Evolutionary conservation across 2,329 filamentous ascomycete genomes (phyloP), one percentile per base, ranked within the genome.

Genomic region (Aureobasidium mangrovei): DNA sequence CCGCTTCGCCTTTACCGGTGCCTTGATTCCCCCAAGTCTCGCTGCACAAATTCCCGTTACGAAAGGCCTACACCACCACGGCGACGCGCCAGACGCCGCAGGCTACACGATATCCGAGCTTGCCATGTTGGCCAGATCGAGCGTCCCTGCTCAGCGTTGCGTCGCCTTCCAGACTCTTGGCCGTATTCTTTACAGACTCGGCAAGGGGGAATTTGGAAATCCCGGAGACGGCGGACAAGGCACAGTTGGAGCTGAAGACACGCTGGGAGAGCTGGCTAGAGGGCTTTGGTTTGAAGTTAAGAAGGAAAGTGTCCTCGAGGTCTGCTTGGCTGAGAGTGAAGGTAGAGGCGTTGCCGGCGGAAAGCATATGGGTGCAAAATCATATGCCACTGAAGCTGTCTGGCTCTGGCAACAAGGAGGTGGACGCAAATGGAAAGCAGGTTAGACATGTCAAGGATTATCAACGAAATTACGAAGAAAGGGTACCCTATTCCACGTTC

Each of bases 51-150:
- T 97, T 28, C 87, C 91, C 4, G 81, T 82, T 1, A 84, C 82
- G 9, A 81, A 85, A 57, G 93, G 93, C 0, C 77, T 98, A 10
- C 93, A 98, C 69, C 91, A 98, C 69, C 93, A 98, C 68, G 90
- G 86, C 59, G 83, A 91, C 56, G 91, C 91, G 1, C 93, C 93
- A 12, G 89, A 95, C 69, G 88, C 91, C 1, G 93, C 93, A 0
- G 93, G 93, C 0, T 98, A 98, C 70, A 97, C 93, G 0, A 80
- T 98, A 31, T 82, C 83, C 0, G 93, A 98, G 69, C 76, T 98
- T 1, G 84, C 89, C 1, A 81, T 85, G 32, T 77, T 96, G 2
- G 83, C 88, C 4, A 79, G 91, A 33, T 94, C 88, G 54, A 82
- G 84, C 0, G 88, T 95, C 24, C 82, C 93, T 0, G 85, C 87